Conservation (phyloP, 768 basidiomycete genomes). For the Rhizopogon roseolus region DNA sequence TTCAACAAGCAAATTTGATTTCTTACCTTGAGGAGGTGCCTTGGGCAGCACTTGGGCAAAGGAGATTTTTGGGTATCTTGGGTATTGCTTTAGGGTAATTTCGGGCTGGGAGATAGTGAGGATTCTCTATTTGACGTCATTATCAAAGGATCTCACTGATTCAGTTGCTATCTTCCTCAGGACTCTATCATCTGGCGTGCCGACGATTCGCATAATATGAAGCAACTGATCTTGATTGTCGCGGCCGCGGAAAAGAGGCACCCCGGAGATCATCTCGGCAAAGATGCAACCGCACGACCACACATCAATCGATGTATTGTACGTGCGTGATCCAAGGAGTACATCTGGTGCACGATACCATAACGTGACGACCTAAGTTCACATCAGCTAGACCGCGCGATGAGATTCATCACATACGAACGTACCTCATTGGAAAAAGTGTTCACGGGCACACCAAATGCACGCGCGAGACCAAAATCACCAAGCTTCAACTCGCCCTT, state of each 20-base stretch:
- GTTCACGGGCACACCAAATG: conserved; percentile 98
- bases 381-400: conserved; percentile 4
- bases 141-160: conserved; percentile 51
- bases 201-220: conserved; percentile 96
- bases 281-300: conserved; percentile 99
- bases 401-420: background rate
- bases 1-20: background rate
- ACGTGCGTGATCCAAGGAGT: conserved; percentile 92
- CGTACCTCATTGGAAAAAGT: conserved; percentile 95
- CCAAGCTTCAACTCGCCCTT: conserved; percentile 97
- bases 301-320: conserved; percentile 97
- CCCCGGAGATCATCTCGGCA: conserved; percentile 98
- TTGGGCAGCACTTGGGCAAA: conserved; percentile 80
- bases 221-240: conserved; percentile 98
- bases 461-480: conserved; percentile 95
- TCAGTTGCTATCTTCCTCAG: conserved; percentile 87
- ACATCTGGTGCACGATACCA: conserved; percentile 99
- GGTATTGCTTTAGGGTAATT: conserved; percentile 78
- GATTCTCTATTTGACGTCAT: background rate
- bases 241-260: conserved; percentile 92
- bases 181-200: conserved; percentile 87
- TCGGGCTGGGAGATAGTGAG: conserved; percentile 56
- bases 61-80: conserved; percentile 80
- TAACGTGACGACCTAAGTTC: conserved; percentile 84
- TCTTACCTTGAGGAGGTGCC: conserved; percentile 74